A percentile compares a stretch with the other conserved stretches of the same genome.
Evolutionary conservation across 495 filamentous ascomycete species (phyloP).

Genomic region (Xylaria scruposa): DNA sequence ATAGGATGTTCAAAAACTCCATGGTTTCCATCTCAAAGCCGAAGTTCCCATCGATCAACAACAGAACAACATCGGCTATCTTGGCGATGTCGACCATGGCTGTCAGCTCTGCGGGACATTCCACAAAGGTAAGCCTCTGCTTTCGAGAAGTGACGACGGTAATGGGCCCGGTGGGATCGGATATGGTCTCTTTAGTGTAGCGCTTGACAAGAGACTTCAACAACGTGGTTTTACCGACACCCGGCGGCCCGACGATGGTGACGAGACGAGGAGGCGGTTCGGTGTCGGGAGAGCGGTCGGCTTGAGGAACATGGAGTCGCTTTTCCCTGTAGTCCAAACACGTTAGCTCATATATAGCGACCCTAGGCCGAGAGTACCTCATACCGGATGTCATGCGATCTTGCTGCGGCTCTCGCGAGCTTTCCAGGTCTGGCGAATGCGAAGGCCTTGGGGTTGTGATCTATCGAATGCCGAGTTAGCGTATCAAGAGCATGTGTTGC

Average conservation of each 20-base stretch:
- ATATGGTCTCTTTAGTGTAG: slow-evolving; percentile 94
- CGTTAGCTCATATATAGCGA: background rate
- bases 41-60: slow-evolving; percentile 98
- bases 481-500: background rate
- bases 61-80: slow-evolving; percentile 91
- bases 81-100: slow-evolving; percentile 96
- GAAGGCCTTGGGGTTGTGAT: slow-evolving; percentile 90
- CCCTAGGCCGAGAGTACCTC: slow-evolving; percentile 24
- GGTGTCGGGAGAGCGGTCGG: slow-evolving; percentile 86
- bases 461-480: slow-evolving; percentile 46
- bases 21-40: slow-evolving; percentile 99
- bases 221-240: slow-evolving; percentile 69
- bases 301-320: slow-evolving; percentile 90
- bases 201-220: slow-evolving; percentile 92
- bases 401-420: slow-evolving; percentile 79
- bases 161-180: slow-evolving; percentile 86
- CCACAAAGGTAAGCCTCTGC: slow-evolving; percentile 90
- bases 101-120: slow-evolving; percentile 94
- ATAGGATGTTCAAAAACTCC: slow-evolving; percentile 94
- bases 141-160: slow-evolving; percentile 95
- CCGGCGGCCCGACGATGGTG: slow-evolving; percentile 90
- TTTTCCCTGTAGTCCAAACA: slow-evolving; percentile 83
- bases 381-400: slow-evolving; percentile 82
- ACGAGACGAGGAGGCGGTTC: slow-evolving; percentile 95
- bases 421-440: slow-evolving; percentile 84